These are phyloP conservation scores for Fragaria nilgerrensis DNA, from an alignment of 306 rosid species.

Conservation along the genomic window DNA sequence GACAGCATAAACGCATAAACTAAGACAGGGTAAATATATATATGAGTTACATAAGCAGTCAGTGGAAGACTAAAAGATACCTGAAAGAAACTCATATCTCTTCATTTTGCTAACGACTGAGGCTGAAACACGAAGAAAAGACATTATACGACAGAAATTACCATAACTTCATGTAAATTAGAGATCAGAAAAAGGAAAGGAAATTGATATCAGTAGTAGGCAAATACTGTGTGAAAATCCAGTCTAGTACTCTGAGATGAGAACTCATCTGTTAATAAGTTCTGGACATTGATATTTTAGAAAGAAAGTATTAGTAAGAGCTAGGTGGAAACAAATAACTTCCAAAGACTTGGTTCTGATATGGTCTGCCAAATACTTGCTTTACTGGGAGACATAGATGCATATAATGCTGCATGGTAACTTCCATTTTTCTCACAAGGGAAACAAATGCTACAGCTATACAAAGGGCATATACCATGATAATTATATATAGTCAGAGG, in stretches of 20 bases:
- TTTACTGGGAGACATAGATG: not conserved
- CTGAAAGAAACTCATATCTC: conserved; percentile 87
- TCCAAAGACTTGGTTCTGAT: not conserved
- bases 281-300: not conserved
- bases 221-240: not conserved
- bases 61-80: conserved; percentile 36
- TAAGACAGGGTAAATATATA: conserved; percentile 13
- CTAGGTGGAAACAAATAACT: not conserved
- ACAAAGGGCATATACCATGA: not conserved
- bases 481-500: not conserved
- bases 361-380: not conserved
- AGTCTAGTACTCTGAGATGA: not conserved
- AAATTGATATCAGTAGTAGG: not conserved
- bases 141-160: conserved; percentile 14
- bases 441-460: not conserved
- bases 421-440: not conserved
- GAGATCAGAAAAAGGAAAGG: not conserved
- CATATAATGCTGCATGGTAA: not conserved
- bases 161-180: not conserved
- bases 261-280: not conserved
- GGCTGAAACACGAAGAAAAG: conserved; percentile 56
- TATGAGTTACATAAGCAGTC: conserved; percentile 12
- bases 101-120: conserved; percentile 59
- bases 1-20: not conserved
- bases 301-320: not conserved